Conservation (phyloP, 163 green algal species). For the Prototheca stagnorum region DNA sequence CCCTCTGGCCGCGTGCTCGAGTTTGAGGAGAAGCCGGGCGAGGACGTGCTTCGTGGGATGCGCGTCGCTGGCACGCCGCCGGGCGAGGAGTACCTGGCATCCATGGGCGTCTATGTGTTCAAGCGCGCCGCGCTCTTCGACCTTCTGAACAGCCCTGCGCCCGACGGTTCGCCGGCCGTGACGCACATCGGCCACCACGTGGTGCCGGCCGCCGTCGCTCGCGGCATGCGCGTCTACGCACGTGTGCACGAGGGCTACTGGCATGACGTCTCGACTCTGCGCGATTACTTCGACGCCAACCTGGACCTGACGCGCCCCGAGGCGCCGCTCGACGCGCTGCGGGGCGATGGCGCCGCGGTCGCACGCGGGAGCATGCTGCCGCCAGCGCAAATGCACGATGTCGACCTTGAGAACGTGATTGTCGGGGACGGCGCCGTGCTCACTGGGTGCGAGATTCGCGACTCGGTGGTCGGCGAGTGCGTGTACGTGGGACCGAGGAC, state of each 20-base stretch:
- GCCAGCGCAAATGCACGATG: conserved; percentile 44
- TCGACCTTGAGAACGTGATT: conserved; percentile 24
- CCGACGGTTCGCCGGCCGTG: conserved; percentile 17
- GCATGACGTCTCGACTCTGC: conserved; percentile 29
- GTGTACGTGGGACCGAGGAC: conserved; percentile 23
- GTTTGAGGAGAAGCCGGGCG: conserved; percentile 90
- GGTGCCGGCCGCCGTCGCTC: conserved; percentile 35
- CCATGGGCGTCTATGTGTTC: conserved; percentile 99
- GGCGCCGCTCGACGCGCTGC: conserved; percentile 31
- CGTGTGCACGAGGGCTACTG: conserved; percentile 93
- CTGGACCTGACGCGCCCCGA: conserved; percentile 50
- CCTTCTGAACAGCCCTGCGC: conserved; percentile 4
- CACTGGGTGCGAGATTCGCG: conserved; percentile 11
- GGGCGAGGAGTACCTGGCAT: conserved; percentile 64
- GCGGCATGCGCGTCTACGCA: conserved; percentile 57
- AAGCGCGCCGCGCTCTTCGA: conserved; percentile 56
- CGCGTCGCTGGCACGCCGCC: conserved; percentile 1
- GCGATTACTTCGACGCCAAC: conserved; percentile 88
- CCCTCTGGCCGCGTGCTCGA: conserved; percentile 21
- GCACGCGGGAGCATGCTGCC: conserved; percentile 65
- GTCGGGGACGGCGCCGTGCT: conserved; percentile 34
- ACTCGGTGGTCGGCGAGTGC: conserved; percentile 29
- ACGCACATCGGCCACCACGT: conserved; percentile 39
- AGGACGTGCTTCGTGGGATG: conserved; percentile 41
- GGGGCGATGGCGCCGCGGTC: conserved; percentile 51